Percentiles rank a stretch among this genome's conserved stretches.
These are phyloP conservation scores for Taphrina betulina DNA, from an alignment of 1,139 yeast genomes.

Conservation along the genomic window DNA sequence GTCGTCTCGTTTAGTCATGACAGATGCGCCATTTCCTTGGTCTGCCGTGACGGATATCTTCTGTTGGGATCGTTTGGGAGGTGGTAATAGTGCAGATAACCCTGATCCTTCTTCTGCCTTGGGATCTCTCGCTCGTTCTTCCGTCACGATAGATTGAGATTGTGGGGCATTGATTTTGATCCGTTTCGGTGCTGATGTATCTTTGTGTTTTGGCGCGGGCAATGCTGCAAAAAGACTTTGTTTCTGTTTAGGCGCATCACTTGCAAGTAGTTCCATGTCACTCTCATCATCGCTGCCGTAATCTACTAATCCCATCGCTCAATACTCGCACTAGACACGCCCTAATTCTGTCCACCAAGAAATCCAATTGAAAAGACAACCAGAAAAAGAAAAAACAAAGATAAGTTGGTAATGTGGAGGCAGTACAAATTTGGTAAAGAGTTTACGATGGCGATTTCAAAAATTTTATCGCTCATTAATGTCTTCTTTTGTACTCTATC, in stretches of 20 bases:
- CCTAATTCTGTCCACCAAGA: too few relatives aligned
- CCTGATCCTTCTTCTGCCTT: background rate
- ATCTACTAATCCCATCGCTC: conserved; percentile 18
- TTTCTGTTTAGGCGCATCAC: background rate
- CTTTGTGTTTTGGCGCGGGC: conserved; percentile 4
- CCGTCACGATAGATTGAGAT: too few relatives aligned
- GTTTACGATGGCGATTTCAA: too few relatives aligned
- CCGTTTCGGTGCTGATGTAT: background rate
- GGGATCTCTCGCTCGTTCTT: background rate
- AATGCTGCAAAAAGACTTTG: conserved; percentile 11
- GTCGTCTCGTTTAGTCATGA: conserved; percentile 5
- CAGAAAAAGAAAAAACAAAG: too few relatives aligned
- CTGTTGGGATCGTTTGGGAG: conserved; percentile 3
- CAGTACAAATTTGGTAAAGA: too few relatives aligned
- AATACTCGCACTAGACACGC: too few relatives aligned
- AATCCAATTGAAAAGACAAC: too few relatives aligned
- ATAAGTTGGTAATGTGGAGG: too few relatives aligned
- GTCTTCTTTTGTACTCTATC: too few relatives aligned
- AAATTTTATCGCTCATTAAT: too few relatives aligned
- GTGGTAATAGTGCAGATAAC: conserved; percentile 11
- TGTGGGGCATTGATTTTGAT: too few relatives aligned
- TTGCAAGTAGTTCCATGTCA: background rate
- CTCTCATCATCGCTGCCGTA: conserved; percentile 17
- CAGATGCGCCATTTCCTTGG: background rate
- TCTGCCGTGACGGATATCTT: background rate